Evolutionary conservation across 1,284 basidiomycete genomes (phyloP), one percentile per base, ranked within the genome.

Genomic region (Heterobasidion parviporum): DNA sequence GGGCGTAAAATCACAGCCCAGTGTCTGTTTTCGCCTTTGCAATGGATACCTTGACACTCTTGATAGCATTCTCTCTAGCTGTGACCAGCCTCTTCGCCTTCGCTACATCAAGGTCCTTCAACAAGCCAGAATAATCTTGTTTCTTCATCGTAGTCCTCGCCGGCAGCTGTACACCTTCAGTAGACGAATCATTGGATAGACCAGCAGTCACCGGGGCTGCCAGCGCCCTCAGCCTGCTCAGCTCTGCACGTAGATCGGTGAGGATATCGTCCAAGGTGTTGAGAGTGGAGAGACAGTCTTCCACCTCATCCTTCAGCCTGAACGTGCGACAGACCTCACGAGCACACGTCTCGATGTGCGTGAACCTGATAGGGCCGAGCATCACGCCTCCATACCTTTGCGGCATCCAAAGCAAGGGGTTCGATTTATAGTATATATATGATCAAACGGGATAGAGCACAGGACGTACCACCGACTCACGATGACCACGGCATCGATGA

Each of bases 291-390:
- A 87, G 70, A 57, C 71, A 76, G 41, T 84, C 82, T 15, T 79
- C 76, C 54, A 88, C 72, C 58, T 87, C 82, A 57, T 90, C 87
- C 50, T 78, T 71, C 43, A 75, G 72, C 59, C 81, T 81, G 74
- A 89, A 88, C 34, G 72, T 70, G 26, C 76, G 76, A 64, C 90
- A 86, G 7, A 89, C 90, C 64, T 90, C 86, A 14, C 76, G 69
- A 1, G 89, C 75, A 63, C 87, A 91, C 4, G 77, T 81, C 65
- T 88, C 83, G 58, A 93, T 88, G 62, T 93, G 90, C 1, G 78
- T 69, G 67, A 92, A 94, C n/a, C 91, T 76, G 9, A 74, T 79
- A 9, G 83, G 81, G 2, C 83, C 83, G 4, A 86, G 67, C 72
- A 92, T 73, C 32, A 79, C 82, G 8, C 91, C 92, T 0, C 90